These are phyloP conservation scores for Debaryomyces tyrocola DNA, from an alignment of 805 yeast species.

Conservation along the genomic window DNA sequence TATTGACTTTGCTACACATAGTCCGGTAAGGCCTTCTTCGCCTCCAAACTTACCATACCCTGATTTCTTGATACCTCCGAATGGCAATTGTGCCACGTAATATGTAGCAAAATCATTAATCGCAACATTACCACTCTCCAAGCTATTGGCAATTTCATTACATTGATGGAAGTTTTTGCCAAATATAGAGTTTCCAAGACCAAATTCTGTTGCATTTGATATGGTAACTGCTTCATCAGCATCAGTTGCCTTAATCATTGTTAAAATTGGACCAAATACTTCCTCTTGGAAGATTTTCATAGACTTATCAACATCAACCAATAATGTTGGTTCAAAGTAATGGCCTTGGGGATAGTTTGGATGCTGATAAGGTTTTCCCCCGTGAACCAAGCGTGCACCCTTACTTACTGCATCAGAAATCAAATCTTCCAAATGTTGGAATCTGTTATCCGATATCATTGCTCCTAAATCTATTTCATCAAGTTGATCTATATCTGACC, in stretches of 20 bases:
- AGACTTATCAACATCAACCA: conserved; percentile 71
- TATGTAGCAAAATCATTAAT: conserved; percentile 97
- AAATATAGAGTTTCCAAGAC: conserved; percentile 89
- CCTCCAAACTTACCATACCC: conserved; percentile 99
- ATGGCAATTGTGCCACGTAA: conserved; percentile 93
- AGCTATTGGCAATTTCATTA: conserved; percentile 57
- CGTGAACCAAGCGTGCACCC: conserved; percentile 80
- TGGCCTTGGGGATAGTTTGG: conserved; percentile 96
- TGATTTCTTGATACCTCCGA: conserved; percentile 90
- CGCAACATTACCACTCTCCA: conserved; percentile 90
- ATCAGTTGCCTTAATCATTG: conserved; percentile 69
- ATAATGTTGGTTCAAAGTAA: conserved; percentile 86
- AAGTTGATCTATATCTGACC: conserved; percentile 88
- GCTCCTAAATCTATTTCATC: conserved; percentile 97
- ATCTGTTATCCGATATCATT: conserved; percentile 77
- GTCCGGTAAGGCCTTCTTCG: conserved; percentile 90
- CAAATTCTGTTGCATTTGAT: conserved; percentile 85
- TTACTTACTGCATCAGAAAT: conserved; percentile 70
- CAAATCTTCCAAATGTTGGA: conserved; percentile 63
- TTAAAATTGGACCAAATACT: conserved; percentile 90
- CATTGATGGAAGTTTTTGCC: conserved; percentile 62
- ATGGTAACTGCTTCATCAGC: conserved; percentile 69
- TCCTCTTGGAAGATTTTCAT: conserved; percentile 87
- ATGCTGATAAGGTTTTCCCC: conserved; percentile 79
- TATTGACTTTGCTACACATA: conserved; percentile 83